Evolutionary conservation across 352 stramenopile genomes (phyloP), one percentile per base, ranked within the genome.

Genomic region (Pythium oligandrum): DNA sequence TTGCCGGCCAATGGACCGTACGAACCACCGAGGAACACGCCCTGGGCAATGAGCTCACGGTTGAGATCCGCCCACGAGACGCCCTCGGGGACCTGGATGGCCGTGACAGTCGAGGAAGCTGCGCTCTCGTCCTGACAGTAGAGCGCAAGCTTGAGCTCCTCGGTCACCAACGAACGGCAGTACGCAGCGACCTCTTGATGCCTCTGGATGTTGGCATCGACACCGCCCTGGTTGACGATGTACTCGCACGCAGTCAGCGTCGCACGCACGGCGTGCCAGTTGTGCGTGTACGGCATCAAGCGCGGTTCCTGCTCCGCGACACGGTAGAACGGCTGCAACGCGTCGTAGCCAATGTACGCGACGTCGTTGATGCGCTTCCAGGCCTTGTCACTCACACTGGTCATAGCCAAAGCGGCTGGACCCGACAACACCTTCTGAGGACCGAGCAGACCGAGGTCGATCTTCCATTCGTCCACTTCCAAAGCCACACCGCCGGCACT

Each of bases 271-370:
- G 73, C 70, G 48, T 77, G 70, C 73, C 73, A 83, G 63, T 83
- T 80, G 60, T 83, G 70, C 5, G 70, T 80, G 63, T 80, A 83
- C 34, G 70, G 73, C 37, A 80, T 55, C 36, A 80, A 48, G 30
- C 68, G 56, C 32, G 73, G 70, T 42, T 68, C 55, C 32, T 74
- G 39, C 5, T 66, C 47, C 4, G 60, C 57, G 6, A 71, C 61
- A 5, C 54, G 57, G 46, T 76, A 54, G 59, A 83, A 83, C 32
- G 70, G 73, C 55, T 63, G 56, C 37, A 83, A 55, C 31, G 73
- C 73, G 49, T 82, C 69, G 50, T 82, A 82, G n/a, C 71, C 68
- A 7, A 65, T 45, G 68, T 80, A 83, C 46, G 71, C 63, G 17
- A 78, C 56, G 2, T 66, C 51, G 10, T 73, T 69, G 37, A 83